phyloP scores from a whole-genome alignment of 1,139 yeast genomes.

The Candida sp. region DNA sequence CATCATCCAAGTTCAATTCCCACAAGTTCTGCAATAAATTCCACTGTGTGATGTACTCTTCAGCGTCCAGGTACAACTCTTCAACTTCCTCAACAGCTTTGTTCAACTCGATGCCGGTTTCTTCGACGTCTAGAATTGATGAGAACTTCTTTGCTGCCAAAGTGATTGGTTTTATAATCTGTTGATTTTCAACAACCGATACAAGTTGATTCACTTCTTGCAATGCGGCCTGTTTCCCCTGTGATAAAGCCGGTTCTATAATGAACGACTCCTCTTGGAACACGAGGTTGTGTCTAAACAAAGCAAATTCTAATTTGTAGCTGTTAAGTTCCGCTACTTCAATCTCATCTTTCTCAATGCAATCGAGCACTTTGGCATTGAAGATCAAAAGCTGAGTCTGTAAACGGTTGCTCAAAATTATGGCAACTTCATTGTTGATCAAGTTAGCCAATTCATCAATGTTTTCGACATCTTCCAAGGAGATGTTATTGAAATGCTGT shows the following conservation, averaged over 20 bases:
- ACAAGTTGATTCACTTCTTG: conserved; percentile 16
- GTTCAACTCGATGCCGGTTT: conserved; percentile 4
- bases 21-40: conserved; percentile 59
- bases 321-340: conserved; percentile 11
- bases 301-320: conserved; percentile 8
- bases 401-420: conserved; percentile 30
- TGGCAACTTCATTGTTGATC: conserved; percentile 43
- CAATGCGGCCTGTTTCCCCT: conserved; percentile 21
- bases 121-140: background rate
- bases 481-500: conserved; percentile 40
- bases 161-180: conserved; percentile 6
- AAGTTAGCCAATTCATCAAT: conserved; percentile 36
- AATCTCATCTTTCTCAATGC: conserved; percentile 2
- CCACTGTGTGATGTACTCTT: conserved; percentile 55
- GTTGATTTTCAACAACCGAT: conserved; percentile 18
- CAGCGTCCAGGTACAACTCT: conserved; percentile 24
- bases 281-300: conserved; percentile 35
- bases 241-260: conserved; percentile 33
- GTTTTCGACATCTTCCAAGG: conserved; percentile 45
- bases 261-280: conserved; percentile 48
- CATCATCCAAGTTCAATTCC: conserved; percentile 41
- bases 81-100: conserved; percentile 22
- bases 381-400: conserved; percentile 12
- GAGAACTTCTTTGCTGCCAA: conserved; percentile 1
- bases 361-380: conserved; percentile 5